Percentiles rank a stretch among this genome's conserved stretches.
Conservation (phyloP, 768 basidiomycete species). For the Clitopilus passeckerianus region DNA sequence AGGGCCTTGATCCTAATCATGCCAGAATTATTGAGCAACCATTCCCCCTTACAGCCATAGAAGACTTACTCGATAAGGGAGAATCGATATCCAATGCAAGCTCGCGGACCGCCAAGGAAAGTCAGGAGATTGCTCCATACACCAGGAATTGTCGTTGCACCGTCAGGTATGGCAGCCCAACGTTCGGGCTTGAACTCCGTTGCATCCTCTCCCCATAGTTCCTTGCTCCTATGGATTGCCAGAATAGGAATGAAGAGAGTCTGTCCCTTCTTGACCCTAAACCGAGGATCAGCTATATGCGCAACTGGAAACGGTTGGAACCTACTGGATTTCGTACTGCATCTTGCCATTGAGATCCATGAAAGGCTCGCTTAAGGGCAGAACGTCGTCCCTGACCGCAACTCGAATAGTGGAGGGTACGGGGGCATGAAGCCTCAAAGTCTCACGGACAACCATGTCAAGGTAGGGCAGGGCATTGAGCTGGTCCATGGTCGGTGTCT, state of each 20-base stretch:
- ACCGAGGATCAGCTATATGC: neutral
- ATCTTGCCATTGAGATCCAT: slow-evolving; percentile 37
- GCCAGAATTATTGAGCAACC: neutral
- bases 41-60: too few relatives aligned
- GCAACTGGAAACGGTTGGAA: neutral
- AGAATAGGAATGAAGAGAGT: slow-evolving; percentile 44
- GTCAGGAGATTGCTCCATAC: slow-evolving; percentile 56
- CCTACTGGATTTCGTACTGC: slow-evolving; percentile 34
- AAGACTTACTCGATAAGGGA: slow-evolving; percentile 45
- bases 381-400: slow-evolving; percentile 46
- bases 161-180: slow-evolving; percentile 47
- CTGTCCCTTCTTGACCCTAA: slow-evolving; percentile 39
- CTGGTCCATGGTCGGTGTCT: slow-evolving; percentile 66
- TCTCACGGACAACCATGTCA: slow-evolving; percentile 61
- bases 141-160: slow-evolving; percentile 43
- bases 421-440: slow-evolving; percentile 50
- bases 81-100: slow-evolving; percentile 68
- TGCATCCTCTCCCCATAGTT: slow-evolving; percentile 62
- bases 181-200: slow-evolving; percentile 66
- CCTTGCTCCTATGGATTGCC: slow-evolving; percentile 44
- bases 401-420: slow-evolving; percentile 37
- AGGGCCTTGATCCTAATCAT: slow-evolving; percentile 34
- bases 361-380: slow-evolving; percentile 44
- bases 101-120: slow-evolving; percentile 60
- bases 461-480: slow-evolving; percentile 64